phyloP scores from a whole-genome alignment of 306 rosid species.

The Inga oerstediana region DNA sequence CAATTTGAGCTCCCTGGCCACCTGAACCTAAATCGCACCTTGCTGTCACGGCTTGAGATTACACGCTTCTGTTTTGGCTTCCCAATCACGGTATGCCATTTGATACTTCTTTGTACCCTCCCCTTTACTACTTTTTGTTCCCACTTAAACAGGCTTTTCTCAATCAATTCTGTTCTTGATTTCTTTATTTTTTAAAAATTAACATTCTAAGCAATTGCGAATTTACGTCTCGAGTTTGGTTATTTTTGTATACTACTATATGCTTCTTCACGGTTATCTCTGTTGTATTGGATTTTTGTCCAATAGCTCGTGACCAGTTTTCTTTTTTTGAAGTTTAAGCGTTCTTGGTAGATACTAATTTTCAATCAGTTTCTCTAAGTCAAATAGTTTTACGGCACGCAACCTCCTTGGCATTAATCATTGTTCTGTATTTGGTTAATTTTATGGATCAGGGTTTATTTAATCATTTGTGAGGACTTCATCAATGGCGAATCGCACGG shows the following conservation, averaged over 20 bases:
- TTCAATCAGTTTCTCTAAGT: neutral
- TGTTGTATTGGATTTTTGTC: neutral
- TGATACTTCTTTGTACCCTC: neutral
- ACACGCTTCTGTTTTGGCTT: slow-evolving; percentile 43
- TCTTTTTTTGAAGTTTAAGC: neutral
- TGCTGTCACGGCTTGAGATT: slow-evolving; percentile 57
- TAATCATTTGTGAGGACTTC: neutral
- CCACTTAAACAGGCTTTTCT: neutral
- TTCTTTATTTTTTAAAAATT: neutral
- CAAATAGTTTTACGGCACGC: neutral
- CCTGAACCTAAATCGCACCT: slow-evolving; percentile 30
- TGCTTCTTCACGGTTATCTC: neutral
- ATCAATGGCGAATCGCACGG: slow-evolving; percentile 94
- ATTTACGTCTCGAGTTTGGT: no score
- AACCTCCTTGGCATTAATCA: neutral
- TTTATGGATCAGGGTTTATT: slow-evolving; percentile 33
- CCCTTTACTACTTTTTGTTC: neutral
- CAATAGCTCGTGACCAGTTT: neutral
- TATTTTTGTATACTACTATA: neutral
- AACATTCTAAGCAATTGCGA: neutral
- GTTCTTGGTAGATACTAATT: neutral
- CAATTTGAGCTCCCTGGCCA: slow-evolving; percentile 55
- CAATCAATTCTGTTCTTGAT: neutral
- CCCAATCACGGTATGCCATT: slow-evolving; percentile 49
- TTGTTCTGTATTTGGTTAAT: neutral